Evolutionary conservation across 331 rosid species (phyloP), one percentile per base, ranked within the genome.

Genomic region (Ulmus americana): DNA sequence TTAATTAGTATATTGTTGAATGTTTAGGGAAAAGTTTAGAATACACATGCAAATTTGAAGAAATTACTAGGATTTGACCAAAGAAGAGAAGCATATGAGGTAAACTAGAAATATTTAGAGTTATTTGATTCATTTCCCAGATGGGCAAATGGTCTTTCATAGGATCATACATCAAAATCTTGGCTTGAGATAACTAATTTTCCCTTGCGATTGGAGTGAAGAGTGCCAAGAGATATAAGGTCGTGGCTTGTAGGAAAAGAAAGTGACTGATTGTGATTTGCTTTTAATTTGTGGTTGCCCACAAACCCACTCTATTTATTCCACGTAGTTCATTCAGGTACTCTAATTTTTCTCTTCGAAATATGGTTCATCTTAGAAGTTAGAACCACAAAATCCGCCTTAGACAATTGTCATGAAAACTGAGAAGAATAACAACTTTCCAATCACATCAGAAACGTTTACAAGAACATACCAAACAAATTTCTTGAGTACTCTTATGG

Each of bases 301-400:
- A 55, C 6, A 55, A 28, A 39, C 58, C 52, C 62, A 12, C 40
- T n/a, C 68, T 46, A 74, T 56, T 45, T 18, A 64, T 51, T 76
- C 78, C 80, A 63, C 70, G 80, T 68, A 45, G 45, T 57, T 62
- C 51, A 72, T 65, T 68, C 52, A 61, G 55, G 74, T 43, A 75
- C 66, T 75, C 79, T 67, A 13, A 57, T 15, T 69, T 65, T 64
- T 49, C 35, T 28, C 35, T 28, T 1, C 43, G 38, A 9, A 56
- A 56, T 43, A 56, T 38, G 44, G 44, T 35, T 11, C 9, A 28
- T 7, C 39, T 10, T 11, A 28, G 35, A 28, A 28, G 35, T 28
- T 28, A 28, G 35, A 28, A 28, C 35, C 35, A 28, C 61, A 16
- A 40, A 2, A 55, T 45, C 70, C 64, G 44, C 63, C 64, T 20